phyloP scores from a whole-genome alignment of 2,329 filamentous ascomycete genomes.

The Fusarium piperis region DNA sequence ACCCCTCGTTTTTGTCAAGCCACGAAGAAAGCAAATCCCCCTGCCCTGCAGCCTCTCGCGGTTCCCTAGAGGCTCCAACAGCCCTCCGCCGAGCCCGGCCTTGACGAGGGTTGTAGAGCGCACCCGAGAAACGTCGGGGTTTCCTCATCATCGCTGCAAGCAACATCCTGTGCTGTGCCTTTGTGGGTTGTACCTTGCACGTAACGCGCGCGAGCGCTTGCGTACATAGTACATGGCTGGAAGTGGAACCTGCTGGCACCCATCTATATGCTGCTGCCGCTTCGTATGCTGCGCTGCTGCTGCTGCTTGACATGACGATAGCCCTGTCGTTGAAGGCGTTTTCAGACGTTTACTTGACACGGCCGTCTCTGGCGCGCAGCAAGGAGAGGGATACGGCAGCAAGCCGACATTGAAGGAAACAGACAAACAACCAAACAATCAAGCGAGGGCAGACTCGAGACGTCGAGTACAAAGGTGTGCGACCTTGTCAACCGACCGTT shows the following conservation, averaged over 20 bases:
- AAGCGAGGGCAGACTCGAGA: constrained; percentile 3
- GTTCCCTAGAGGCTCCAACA: background rate
- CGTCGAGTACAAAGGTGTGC: constrained; percentile 15
- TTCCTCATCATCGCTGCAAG: constrained; percentile 27
- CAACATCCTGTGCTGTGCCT: constrained; percentile 21
- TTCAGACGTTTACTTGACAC: background rate
- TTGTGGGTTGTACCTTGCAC: constrained; percentile 25
- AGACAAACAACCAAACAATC: background rate
- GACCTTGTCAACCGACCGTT: constrained; percentile 15
- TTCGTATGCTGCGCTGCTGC: background rate
- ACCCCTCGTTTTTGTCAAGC: constrained; percentile 16
- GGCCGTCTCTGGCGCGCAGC: background rate
- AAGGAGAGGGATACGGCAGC: background rate
- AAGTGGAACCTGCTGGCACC: constrained; percentile 5
- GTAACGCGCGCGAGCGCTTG: constrained; percentile 14
- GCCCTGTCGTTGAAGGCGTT: constrained; percentile 7
- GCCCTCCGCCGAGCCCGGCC: constrained; percentile 3
- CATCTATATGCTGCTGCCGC: background rate
- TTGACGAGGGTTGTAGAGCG: constrained; percentile 7
- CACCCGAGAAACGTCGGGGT: constrained; percentile 30
- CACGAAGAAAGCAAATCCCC: constrained; percentile 1
- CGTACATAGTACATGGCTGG: constrained; percentile 8
- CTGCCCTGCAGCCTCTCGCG: constrained; percentile 14
- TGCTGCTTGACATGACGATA: constrained; percentile 13
- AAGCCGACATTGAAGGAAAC: background rate